Conservation (phyloP, 805 yeast species). For the Sugiyamaella boreocaroliniensis region DNA sequence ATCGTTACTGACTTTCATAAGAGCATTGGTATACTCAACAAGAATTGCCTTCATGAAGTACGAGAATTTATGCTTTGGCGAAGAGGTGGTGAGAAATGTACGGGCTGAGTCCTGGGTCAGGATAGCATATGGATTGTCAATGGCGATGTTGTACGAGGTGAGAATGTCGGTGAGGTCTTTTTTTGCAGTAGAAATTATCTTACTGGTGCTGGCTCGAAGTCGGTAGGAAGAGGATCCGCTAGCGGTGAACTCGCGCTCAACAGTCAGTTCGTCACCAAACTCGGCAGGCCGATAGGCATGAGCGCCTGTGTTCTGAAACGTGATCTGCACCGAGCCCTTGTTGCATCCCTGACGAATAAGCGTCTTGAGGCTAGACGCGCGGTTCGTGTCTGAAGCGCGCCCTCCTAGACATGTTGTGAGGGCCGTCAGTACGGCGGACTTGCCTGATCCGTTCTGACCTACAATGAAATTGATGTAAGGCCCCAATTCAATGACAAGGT, state of each 20-base stretch:
- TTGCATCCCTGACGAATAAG: constrained; percentile 71
- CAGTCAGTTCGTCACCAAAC: constrained; percentile 61
- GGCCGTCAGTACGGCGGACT: constrained; percentile 82
- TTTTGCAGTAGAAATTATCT: constrained; percentile 52
- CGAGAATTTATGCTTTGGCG: constrained; percentile 63
- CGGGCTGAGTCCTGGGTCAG: constrained; percentile 92
- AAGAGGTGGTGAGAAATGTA: constrained; percentile 72
- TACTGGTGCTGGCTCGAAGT: constrained; percentile 47
- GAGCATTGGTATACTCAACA: constrained; percentile 49
- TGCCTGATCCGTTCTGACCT: constrained; percentile 90
- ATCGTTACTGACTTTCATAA: constrained; percentile 36
- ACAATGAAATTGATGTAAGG: constrained; percentile 79
- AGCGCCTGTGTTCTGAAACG: constrained; percentile 37
- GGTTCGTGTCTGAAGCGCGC: constrained; percentile 75
- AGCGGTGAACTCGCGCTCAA: constrained; percentile 53
- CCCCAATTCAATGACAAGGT: constrained; percentile 67
- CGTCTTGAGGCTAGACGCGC: constrained; percentile 66
- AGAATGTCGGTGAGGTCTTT: constrained; percentile 61
- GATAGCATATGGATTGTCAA: constrained; percentile 87
- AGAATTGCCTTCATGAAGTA: constrained; percentile 78
- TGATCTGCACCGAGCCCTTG: constrained; percentile 60
- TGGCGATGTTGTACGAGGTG: constrained; percentile 64
- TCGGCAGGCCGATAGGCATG: constrained; percentile 62
- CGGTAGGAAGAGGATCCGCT: constrained; percentile 49
- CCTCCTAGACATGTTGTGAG: constrained; percentile 84